Base-by-base conservation (phyloP, 495 filamentous ascomycete species). In the Podospora sp. region DNA sequence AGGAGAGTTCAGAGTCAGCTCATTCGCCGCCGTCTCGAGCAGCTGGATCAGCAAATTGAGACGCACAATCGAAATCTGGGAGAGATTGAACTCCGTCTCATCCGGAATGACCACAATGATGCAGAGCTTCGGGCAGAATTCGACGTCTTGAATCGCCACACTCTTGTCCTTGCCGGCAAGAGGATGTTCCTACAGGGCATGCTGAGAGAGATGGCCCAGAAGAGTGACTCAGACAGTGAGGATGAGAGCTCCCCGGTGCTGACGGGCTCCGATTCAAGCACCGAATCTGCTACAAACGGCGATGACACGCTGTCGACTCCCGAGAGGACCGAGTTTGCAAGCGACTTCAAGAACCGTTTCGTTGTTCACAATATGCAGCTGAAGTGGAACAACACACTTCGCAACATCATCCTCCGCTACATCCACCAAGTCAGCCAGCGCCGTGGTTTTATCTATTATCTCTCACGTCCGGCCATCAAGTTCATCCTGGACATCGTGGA, bases 401-500 rank as follows among this genome's bases (percentile, higher is more conserved):
- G 95, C 49, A 97, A 99, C 73, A 97, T 97, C 72, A 96, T 99
- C 33, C 84, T 99, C 7, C 91, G 96, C 26, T 99, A 99, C 74
- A 95, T 95, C 64, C 96, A 99, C 71, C 96, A 97, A 80, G 94
- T 97, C 66, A 94, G 93, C 76, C 95, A 99, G 78, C 84, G 95
- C 49, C 90, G 95, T 62, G 95, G 95, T 25, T 99, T 98, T 79
- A 89, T 98, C 46, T 99, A 99, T 80, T 99, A 99, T 79, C 89
- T 97, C 83, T 97, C 95, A 22, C 87, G 95, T 50, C 87, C 93
- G 66, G 96, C 95, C 18, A 92, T 99, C 72, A 99, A 97, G 74
- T 99, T 99, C 77, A 97, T 99, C 67, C 82, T 97, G 11, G 95
- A 99, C 74, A 96, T 99, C 35, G 91, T 99, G 14, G 92, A 97